Evolutionary conservation across 371 early-diverging fungal genomes (phyloP).

Genomic region (Mucor plumbeus): DNA sequence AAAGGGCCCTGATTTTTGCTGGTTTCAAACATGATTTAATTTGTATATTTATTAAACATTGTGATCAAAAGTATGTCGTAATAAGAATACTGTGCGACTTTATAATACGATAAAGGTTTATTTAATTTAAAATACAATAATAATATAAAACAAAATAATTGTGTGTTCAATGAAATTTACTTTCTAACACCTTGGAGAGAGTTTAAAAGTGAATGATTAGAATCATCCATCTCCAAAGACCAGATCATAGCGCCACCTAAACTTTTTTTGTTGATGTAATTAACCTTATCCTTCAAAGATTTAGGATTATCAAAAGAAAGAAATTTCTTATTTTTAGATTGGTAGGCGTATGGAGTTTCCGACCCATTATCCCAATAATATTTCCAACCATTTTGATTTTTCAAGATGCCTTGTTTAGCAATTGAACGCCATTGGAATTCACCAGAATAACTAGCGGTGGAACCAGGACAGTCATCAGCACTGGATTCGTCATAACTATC

Average conservation of each 20-base stretch:
- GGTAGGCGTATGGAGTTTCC: slow-evolving; percentile 68
- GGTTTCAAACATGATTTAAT: too few species aligned
- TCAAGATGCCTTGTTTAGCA: slow-evolving; percentile 60
- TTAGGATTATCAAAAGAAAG: slow-evolving; percentile 65
- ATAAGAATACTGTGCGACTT: too few species aligned
- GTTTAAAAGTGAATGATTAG: slow-evolving; percentile 33
- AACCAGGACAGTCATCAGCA: slow-evolving; percentile 22
- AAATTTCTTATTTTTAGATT: slow-evolving; percentile 43
- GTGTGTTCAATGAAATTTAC: background rate
- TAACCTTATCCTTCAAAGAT: slow-evolving; percentile 56
- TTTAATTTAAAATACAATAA: background rate
- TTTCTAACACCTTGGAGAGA: slow-evolving; percentile 42
- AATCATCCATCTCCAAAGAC: slow-evolving; percentile 58
- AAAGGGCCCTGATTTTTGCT: too few species aligned
- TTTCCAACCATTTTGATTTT: slow-evolving; percentile 57
- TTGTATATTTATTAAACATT: background rate
- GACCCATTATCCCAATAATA: slow-evolving; percentile 62
- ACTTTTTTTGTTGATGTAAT: slow-evolving; percentile 47
- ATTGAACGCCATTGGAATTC: slow-evolving; percentile 69
- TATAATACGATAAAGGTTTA: background rate
- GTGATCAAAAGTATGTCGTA: background rate
- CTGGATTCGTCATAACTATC: slow-evolving; percentile 23
- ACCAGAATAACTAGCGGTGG: slow-evolving; percentile 52
- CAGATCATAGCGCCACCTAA: slow-evolving; percentile 68
- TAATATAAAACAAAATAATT: background rate